Base-by-base conservation (phyloP, 169 alveolate species). In the Toxoplasma gondii region DNA sequence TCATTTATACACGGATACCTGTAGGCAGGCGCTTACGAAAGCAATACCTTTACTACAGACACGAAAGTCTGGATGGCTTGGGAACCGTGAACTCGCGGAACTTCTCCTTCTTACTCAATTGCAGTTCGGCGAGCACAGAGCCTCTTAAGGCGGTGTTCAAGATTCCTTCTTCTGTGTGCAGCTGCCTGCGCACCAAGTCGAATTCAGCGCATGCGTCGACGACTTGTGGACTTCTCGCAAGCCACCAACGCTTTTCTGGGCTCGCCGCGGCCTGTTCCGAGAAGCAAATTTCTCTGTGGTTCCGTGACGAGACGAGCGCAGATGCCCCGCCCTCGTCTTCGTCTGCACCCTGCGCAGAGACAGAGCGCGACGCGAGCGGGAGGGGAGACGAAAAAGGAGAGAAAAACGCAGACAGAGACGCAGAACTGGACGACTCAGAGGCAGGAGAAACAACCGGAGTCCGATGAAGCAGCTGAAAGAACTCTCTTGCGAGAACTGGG, bases 141-240 rank as follows among this genome's bases (percentile, higher is more conserved):
- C 45, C 45, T 31, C n/a, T n/a, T n/a, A 78, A 36, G 39, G 45
- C 29, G 44, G 86, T 38, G 2, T 78, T 78, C 49, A 78, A 10
- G n/a, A 78, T 78, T n/a, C 86, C 86, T 78, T 78, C 45, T 12
- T 78, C 86, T 78, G 86, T 78, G 10, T 78, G 39, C 45, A 78
- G 86, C 45, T 78, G 86, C 86, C 4, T 4, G 44, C 29, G 10
- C 10, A 27, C 86, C 86, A 78, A 17, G 31, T 78, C 45, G 43
- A 78, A 78, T 27, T 78, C 45, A 1, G 39, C 27, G 86, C 86
- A 78, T 45, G 39, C 86, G 49, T 78, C 49, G 45, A 10, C 34
- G 19, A 7, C 86, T 78, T 78, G 45, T 1, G 31, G 29, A 31
- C 27, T 78, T n/a, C 45, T 78, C 44, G 27, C 44, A 78, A 78